These are phyloP conservation scores for Sarocladium brachiariae DNA, from an alignment of 2,329 filamentous ascomycete species.

Conservation along the genomic window DNA sequence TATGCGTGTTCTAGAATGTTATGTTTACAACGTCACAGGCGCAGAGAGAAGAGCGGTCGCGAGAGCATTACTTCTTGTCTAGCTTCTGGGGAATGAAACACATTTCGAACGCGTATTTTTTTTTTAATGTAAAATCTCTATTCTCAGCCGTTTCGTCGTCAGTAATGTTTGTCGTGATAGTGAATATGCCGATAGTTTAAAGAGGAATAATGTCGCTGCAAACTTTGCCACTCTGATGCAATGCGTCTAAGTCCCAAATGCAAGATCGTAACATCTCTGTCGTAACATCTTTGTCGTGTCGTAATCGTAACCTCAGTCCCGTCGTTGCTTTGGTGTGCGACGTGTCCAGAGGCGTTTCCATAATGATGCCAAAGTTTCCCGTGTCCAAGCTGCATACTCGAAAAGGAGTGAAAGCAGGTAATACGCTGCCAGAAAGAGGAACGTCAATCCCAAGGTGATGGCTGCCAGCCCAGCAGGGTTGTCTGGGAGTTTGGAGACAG, in stretches of 20 bases:
- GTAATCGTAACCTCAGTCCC: neutral
- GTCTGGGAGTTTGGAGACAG: neutral
- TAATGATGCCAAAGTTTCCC: neutral
- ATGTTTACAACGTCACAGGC: too few species aligned
- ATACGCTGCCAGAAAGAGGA: neutral
- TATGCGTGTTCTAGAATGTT: too few species aligned
- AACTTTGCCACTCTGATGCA: too few species aligned
- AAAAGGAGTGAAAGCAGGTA: neutral
- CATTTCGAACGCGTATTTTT: neutral
- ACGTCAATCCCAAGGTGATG: neutral
- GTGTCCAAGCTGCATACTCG: neutral
- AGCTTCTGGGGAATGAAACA: too few species aligned
- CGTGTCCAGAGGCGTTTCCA: neutral
- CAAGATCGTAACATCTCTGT: too few species aligned
- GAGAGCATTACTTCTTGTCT: neutral
- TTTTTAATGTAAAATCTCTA: neutral
- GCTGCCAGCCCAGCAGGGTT: neutral
- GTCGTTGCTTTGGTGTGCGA: too few species aligned
- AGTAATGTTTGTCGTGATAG: neutral
- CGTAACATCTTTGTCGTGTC: neutral
- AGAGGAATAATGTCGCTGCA: too few species aligned
- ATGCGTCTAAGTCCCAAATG: too few species aligned
- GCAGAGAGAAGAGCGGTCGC: neutral
- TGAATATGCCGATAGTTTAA: neutral
- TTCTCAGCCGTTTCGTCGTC: neutral